Evolutionary conservation across 495 filamentous ascomycete species (phyloP).

Genomic region (Thermothielavioides terrestris): DNA sequence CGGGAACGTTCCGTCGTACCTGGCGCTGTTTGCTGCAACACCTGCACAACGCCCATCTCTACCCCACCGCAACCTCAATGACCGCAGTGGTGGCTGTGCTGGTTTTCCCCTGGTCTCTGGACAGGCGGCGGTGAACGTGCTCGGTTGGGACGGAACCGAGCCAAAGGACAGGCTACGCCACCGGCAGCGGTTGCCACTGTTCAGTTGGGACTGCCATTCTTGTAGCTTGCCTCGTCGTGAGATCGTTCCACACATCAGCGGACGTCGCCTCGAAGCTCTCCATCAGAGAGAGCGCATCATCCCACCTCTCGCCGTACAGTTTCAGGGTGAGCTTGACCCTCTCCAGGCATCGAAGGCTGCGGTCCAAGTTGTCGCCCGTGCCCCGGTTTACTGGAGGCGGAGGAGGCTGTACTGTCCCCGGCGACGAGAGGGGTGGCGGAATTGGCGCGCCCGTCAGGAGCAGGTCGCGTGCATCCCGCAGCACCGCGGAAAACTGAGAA

Average conservation of each 20-base stretch:
- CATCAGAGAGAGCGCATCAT: constrained; percentile 34
- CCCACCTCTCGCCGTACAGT: constrained; percentile 44
- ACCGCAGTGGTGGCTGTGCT: too few relatives aligned
- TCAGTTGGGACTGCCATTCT: not conserved
- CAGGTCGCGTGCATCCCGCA: constrained; percentile 47
- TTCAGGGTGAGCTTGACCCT: constrained; percentile 36
- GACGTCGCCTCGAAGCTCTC: constrained; percentile 37
- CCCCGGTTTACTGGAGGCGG: constrained; percentile 26
- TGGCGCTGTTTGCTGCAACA: too few relatives aligned
- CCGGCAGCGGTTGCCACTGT: constrained; percentile 13
- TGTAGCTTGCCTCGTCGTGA: constrained; percentile 22
- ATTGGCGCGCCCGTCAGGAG: constrained; percentile 31
- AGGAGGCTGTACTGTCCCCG: constrained; percentile 30
- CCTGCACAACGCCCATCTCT: too few relatives aligned
- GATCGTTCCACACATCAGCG: constrained; percentile 24
- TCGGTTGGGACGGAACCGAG: not conserved
- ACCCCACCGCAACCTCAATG: too few relatives aligned
- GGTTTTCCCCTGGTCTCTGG: too few relatives aligned
- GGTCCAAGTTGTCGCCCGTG: constrained; percentile 33
- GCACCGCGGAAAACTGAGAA: constrained; percentile 57
- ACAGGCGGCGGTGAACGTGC: too few relatives aligned
- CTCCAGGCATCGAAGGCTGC: constrained; percentile 38
- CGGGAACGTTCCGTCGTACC: too few relatives aligned
- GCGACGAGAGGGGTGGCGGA: constrained; percentile 19
- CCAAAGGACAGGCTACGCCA: constrained; percentile 12